phyloP scores from a whole-genome alignment of 2,329 filamentous ascomycete genomes.

The Botryosphaeria dothidea region DNA sequence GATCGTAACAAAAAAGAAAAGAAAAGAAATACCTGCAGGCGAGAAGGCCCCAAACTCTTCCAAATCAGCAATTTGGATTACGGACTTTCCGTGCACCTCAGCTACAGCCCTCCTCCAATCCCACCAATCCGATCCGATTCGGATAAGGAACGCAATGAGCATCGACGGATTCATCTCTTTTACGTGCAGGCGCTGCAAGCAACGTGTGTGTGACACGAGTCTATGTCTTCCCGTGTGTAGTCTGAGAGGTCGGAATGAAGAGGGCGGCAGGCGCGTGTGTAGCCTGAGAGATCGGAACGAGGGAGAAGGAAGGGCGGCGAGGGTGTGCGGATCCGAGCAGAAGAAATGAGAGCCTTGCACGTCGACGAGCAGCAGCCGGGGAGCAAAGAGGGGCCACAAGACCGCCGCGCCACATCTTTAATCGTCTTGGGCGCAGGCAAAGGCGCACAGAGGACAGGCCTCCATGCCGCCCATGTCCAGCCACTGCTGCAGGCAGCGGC shows the following conservation, averaged over 20 bases:
- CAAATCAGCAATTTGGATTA: no score
- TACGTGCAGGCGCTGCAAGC: slow-evolving; percentile 78
- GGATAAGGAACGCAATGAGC: slow-evolving; percentile 90
- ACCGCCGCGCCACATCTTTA: neutral
- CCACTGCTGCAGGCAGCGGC: neutral
- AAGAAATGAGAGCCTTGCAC: slow-evolving; percentile 79
- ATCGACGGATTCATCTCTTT: slow-evolving; percentile 97
- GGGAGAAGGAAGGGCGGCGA: no score
- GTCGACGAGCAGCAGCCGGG: slow-evolving; percentile 53
- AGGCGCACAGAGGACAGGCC: slow-evolving; percentile 29
- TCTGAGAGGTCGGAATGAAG: slow-evolving; percentile 58
- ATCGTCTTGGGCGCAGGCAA: slow-evolving; percentile 37
- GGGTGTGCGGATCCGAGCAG: slow-evolving; percentile 88
- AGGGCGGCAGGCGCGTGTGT: slow-evolving; percentile 71
- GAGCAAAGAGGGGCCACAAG: neutral
- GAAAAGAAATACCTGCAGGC: neutral
- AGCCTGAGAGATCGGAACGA: no score
- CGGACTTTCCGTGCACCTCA: slow-evolving; percentile 38
- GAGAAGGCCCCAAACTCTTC: neutral
- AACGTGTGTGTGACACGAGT: slow-evolving; percentile 84
- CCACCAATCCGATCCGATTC: slow-evolving; percentile 77
- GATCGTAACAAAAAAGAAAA: neutral
- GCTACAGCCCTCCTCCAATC: slow-evolving; percentile 77
- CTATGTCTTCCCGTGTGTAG: slow-evolving; percentile 72
- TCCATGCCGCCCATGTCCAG: slow-evolving; percentile 18